These are phyloP conservation scores for Hypoxylon trugodes DNA, from an alignment of 495 filamentous ascomycete species.

Conservation along the genomic window DNA sequence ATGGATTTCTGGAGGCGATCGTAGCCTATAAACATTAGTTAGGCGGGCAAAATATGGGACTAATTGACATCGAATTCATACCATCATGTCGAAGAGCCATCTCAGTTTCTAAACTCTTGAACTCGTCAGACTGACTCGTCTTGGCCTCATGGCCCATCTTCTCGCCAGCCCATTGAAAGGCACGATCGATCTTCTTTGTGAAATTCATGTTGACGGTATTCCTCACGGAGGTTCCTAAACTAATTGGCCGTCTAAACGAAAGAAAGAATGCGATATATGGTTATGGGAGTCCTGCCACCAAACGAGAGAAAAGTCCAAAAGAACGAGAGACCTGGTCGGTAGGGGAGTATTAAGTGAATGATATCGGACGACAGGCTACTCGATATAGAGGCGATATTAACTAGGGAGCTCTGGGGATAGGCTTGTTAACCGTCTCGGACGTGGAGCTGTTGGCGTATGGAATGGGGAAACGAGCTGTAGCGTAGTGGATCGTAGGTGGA, in stretches of 20 bases:
- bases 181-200: slow-evolving; percentile 94
- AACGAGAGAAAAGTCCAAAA: slow-evolving; percentile 3
- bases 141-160: slow-evolving; percentile 95
- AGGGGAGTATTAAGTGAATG: slow-evolving; percentile 5
- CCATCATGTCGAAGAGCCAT: slow-evolving; percentile 93
- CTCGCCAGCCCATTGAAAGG: slow-evolving; percentile 99
- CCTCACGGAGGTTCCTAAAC: not conserved
- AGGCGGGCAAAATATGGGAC: not conserved
- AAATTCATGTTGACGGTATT: slow-evolving; percentile 73
- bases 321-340: not conserved
- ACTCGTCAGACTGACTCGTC: slow-evolving; percentile 88
- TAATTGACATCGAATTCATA: slow-evolving; percentile 48
- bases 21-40: slow-evolving; percentile 12
- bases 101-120: slow-evolving; percentile 91
- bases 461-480: slow-evolving; percentile 20
- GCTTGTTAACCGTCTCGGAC: slow-evolving; percentile 19
- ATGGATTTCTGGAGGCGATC: slow-evolving; percentile 91
- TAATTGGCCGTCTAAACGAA: slow-evolving; percentile 6
- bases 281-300: slow-evolving; percentile 30
- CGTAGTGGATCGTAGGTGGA: slow-evolving; percentile 31
- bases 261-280: not conserved
- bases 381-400: not conserved
- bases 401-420: not conserved
- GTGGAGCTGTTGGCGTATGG: slow-evolving; percentile 25
- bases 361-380: not conserved